Evolutionary conservation across 2,329 filamentous ascomycete species (phyloP), one percentile per base, ranked within the genome.

Genomic region (Mycogone perniciosa): DNA sequence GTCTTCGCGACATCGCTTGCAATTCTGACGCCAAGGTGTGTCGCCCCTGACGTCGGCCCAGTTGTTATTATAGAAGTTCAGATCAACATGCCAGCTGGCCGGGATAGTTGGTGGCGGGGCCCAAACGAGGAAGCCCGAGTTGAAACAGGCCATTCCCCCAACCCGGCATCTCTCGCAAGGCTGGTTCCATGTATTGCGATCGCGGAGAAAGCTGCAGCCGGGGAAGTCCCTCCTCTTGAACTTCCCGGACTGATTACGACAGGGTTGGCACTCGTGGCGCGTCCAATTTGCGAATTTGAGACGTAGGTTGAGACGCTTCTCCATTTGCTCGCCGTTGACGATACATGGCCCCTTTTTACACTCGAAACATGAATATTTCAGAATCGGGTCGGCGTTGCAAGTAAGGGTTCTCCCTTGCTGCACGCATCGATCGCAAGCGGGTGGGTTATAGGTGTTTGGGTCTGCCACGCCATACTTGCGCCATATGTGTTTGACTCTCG

Each of bases 361-460:
- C 3, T 26, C 33, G 11, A 40, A 52, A 43, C 62, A 64, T 5
- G 42, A 38, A 20, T 56, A 56, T 1, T 51, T 44, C 20, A 64
- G 46, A 9, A 50, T 50, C 4, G 59, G 46, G 30, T 63, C 61
- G 13, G 57, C 57, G 45, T 64, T 61, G 38, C 62, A 64, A 20
- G 20, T 20, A 20, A 2, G 20, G 20, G 20, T 20, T 20, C 20
- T 20, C 20, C 20, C 20, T 20, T 20, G 20, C 20, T 20, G 20
- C 20, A 20, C 20, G 44, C 60, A 62, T 2, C 37, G 34, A 5
- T 56, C 55, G 44, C 60, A 60, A 5, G 20, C 27, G n/a, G 43
- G 26, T 10, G 48, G 29, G 6, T 11, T 7, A 34, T 56, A 63
- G 0, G 40, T 50, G 30, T 31, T 20, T 0, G 57, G 53, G 13